Evolutionary conservation across 169 alveolate genomes (phyloP).

Genomic region (Nephromyces sp.): DNA sequence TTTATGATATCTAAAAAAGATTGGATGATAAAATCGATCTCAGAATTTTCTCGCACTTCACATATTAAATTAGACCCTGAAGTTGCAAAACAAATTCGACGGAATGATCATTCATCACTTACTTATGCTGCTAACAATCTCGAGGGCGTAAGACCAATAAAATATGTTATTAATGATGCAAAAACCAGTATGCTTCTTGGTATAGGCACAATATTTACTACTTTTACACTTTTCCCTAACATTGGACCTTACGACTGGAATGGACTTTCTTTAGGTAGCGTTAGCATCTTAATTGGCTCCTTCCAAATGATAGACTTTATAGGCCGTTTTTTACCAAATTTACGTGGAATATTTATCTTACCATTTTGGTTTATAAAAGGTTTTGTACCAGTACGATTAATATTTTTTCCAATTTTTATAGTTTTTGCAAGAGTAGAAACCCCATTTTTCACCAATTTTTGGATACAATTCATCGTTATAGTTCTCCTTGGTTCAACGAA

Average conservation of each 20-base stretch:
- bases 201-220: too few relatives aligned
- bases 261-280: background rate
- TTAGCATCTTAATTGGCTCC: background rate
- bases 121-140: background rate
- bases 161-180: background rate
- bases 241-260: background rate
- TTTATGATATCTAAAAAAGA: background rate
- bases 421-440: background rate
- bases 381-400: background rate
- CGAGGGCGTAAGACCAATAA: background rate
- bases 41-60: background rate
- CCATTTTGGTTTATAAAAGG: background rate
- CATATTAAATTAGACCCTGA: background rate
- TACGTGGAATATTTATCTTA: background rate
- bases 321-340: background rate
- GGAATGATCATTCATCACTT: background rate
- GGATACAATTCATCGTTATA: background rate
- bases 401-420: background rate
- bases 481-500: background rate
- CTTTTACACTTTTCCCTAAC: background rate
- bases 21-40: background rate
- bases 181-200: background rate
- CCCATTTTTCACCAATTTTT: background rate
- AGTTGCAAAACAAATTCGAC: background rate
- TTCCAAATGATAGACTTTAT: background rate